Evolutionary conservation across 1,139 yeast species (phyloP), one percentile per base, ranked within the genome.

Genomic region (Geotrichum phurueaensis): DNA sequence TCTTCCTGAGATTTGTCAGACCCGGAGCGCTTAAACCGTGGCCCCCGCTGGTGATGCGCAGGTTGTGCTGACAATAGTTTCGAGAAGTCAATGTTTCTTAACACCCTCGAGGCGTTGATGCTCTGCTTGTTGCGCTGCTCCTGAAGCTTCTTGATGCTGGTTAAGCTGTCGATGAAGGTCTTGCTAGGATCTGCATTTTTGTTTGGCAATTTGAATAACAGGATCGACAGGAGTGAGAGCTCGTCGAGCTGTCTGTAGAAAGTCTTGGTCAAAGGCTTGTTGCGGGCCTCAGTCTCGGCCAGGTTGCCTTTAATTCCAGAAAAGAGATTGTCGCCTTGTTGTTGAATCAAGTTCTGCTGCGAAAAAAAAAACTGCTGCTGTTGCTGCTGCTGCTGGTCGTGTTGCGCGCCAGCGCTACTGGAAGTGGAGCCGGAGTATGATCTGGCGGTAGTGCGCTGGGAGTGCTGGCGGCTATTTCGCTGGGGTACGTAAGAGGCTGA

Each of bases 291-390:
- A 10, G 27, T 15, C n/a, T 9, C 20, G 18, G 48, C 20, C 7
- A 50, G 23, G 27, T 39, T 29, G 39, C 58, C 58, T 27, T 55
- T 55, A 15, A 55, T 55, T n/a, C 58, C 58, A 36, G 58, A 53
- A n/a, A 55, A 53, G 27, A 55, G 5, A 20, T 23, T 50, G n/a
- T 55, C 54, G 29, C 39, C 58, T 25, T 50, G 48, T n/a, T 52
- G 31, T n/a, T 52, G 54, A 3, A 33, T 22, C 13, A 33, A n/a
- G 25, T 23, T 23, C 22, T 52, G 15, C 48, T 48, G 52, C 20
- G 36, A 31, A 51, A 25, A 20, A 31, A 31, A 22, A n/a, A 31
- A 51, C 20, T 39, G 47, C 18, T 39, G 47, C 47, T 39, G 47
- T 10, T 39, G 47, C n/a, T 39, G 45, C 15, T 36, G 45, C 45